phyloP scores from a whole-genome alignment of 2,329 filamentous ascomycete genomes.

The Ilyonectria sp. region DNA sequence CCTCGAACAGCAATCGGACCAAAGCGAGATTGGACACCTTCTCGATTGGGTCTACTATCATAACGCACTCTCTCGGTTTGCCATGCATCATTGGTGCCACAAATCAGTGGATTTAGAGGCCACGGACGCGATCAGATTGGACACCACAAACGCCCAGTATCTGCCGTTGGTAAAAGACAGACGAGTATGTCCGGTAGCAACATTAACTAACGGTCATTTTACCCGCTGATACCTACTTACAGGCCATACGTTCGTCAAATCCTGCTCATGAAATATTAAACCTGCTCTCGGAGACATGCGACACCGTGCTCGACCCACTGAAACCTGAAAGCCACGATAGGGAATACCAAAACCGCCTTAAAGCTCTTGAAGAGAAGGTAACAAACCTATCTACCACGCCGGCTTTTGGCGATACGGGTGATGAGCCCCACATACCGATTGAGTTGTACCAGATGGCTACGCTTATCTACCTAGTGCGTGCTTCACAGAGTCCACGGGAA shows the following conservation, averaged over 20 bases:
- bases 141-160: not conserved
- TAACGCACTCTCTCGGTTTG: conserved; percentile 37
- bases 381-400: not conserved
- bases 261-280: conserved; percentile 33
- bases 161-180: conserved; percentile 11
- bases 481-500: conserved; percentile 45
- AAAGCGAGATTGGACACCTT: conserved; percentile 18
- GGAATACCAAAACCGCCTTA: conserved; percentile 30
- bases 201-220: too few relatives aligned
- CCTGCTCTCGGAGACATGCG: conserved; percentile 35
- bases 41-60: conserved; percentile 44
- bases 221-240: not conserved
- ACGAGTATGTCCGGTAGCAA: conserved; percentile 13
- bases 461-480: conserved; percentile 36
- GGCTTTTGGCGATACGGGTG: not conserved
- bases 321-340: conserved; percentile 27
- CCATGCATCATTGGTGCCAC: conserved; percentile 37
- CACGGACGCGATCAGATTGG: not conserved
- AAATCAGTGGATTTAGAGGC: not conserved
- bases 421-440: not conserved
- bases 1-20: not conserved
- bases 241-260: conserved; percentile 28
- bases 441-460: conserved; percentile 38
- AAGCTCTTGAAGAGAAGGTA: conserved; percentile 28
- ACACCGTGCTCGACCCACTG: conserved; percentile 28